Conservation (phyloP, 2,329 filamentous ascomycete genomes). For the Fusarium sp. region DNA sequence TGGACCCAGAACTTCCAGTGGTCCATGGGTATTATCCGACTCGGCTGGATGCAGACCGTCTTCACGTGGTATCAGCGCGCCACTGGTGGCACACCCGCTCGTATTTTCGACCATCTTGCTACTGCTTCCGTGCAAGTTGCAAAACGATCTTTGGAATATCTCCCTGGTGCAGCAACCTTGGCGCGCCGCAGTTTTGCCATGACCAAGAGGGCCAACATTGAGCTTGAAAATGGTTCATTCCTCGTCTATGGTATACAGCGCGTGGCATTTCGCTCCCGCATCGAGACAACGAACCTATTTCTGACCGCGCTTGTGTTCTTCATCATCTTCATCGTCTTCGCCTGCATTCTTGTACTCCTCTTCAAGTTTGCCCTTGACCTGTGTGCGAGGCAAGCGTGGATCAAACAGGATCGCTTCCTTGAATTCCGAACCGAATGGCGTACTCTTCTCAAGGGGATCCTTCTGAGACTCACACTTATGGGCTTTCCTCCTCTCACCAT, state of each 20-base stretch:
- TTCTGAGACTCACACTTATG: constrained; percentile 90
- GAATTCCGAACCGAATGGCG: constrained; percentile 97
- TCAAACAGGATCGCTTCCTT: constrained; percentile 87
- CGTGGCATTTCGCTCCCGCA: constrained; percentile 87
- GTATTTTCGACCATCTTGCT: constrained; percentile 79
- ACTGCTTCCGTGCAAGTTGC: constrained; percentile 86
- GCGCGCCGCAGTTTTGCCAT: constrained; percentile 69
- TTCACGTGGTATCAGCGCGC: constrained; percentile 97
- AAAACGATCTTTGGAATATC: constrained; percentile 67
- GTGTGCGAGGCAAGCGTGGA: constrained; percentile 79
- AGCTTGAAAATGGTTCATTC: constrained; percentile 68
- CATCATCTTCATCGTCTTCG: constrained; percentile 83
- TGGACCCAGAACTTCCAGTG: constrained; percentile 99
- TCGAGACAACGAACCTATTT: constrained; percentile 94
- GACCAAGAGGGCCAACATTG: constrained; percentile 69
- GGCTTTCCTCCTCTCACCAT: constrained; percentile 93
- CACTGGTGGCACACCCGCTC: constrained; percentile 88
- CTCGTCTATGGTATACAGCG: constrained; percentile 87
- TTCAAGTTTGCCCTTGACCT: constrained; percentile 88
- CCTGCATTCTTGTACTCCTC: constrained; percentile 77
- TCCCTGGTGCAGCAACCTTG: constrained; percentile 58
- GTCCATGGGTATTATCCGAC: constrained; percentile 94
- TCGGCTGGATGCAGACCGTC: constrained; percentile 87
- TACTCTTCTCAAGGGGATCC: constrained; percentile 90
- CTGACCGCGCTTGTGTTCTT: constrained; percentile 93